Evolutionary conservation across 176 grass and related monocot species (phyloP), one percentile per base, ranked within the genome.

Genomic region (Carex kokanica): DNA sequence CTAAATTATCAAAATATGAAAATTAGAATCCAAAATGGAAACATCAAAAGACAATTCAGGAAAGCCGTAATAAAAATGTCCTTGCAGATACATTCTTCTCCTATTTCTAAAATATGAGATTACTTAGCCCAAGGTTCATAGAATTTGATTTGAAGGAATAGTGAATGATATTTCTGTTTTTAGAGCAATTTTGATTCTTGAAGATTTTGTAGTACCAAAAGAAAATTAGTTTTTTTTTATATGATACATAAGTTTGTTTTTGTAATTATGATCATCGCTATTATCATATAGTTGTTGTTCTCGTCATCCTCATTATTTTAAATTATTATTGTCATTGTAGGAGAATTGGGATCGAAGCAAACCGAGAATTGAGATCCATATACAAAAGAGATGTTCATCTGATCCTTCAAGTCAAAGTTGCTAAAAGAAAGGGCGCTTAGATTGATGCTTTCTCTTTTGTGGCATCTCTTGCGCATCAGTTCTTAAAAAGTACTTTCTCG

Each of bases 311-410:
- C 16, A 43, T 62, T 27, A 23, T 68, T n/a, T 27, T 25, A 24
- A 51, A 38, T 8, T 71, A 12, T 53, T 83, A 24, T 72, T 78
- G 24, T 47, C 63, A 20, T 84, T 85, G 64, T 81, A 98, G 95
- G 92, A 95, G 92, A 95, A 98, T 98, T 31, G 92, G 95, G 58
- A 95, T 95, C 62, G 95, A 98, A 85, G 95, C 95, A 56, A 98
- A 98, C 51, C 84, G 93, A 93, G 92, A 98, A 81, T 85, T 98
- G 83, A 90, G 91, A 82, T 93, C 92, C 81, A 91, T 98, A 93
- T 95, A 95, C 77, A 98, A 93, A 79, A 93, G 85, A 88, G 82
- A 95, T 13, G 92, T 95, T 56, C 95, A 98, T 98, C 92, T 98
- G 47, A 98, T 98, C 57, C 92, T 98, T 38, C 89, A 91, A 93